Conservation (phyloP, 1,284 basidiomycete genomes). For the Trichosporon coremiiforme region DNA sequence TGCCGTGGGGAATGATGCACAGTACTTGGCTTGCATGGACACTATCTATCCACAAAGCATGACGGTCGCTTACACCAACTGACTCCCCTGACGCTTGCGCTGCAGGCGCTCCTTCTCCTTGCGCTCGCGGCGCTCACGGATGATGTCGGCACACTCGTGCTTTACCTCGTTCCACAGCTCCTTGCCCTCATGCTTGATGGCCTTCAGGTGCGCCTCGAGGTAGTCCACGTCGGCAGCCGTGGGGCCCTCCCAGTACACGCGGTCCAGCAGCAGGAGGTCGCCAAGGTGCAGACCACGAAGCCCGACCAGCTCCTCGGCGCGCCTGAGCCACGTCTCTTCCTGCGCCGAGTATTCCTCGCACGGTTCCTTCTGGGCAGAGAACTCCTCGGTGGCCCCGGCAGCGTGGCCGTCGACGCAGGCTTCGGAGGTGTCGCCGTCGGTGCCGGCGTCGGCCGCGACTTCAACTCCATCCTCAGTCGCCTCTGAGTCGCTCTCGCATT, state of each 20-base stretch:
- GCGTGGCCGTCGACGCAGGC: background rate
- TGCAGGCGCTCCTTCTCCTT: background rate
- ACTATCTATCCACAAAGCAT: no score
- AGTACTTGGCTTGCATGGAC: no score
- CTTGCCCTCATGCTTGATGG: background rate
- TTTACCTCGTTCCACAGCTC: background rate
- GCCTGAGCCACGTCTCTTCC: background rate
- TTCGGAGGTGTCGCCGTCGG: no score
- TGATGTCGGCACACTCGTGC: background rate
- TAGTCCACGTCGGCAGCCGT: background rate
- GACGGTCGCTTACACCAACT: no score
- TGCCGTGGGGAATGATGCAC: no score
- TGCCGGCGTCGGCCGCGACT: no score
- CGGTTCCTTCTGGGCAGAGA: background rate
- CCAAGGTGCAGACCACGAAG: background rate
- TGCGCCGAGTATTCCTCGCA: background rate
- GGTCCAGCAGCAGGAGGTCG: background rate
- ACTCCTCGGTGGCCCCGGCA: background rate
- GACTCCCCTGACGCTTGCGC: no score
- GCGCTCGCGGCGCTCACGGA: background rate
- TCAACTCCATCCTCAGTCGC: no score
- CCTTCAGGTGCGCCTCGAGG: background rate
- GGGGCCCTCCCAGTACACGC: background rate
- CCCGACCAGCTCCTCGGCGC: background rate
- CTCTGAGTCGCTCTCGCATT: no score